Percentiles rank a stretch among this genome's conserved stretches.
Conservation (phyloP, 192 early-diverging fungal species). For the Lobulomyces angularis region DNA sequence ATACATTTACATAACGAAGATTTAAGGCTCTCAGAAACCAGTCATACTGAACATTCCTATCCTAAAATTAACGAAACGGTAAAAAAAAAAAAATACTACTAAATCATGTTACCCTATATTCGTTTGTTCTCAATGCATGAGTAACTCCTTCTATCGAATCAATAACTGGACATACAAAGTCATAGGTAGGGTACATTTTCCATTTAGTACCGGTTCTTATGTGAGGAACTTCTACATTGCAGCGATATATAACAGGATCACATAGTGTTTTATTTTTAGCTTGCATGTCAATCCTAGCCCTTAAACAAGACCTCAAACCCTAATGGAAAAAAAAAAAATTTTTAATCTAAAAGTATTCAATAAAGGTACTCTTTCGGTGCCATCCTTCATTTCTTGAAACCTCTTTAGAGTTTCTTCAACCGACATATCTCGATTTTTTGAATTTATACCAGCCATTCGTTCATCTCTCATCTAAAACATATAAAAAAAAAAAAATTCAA, state of each 20-base stretch:
- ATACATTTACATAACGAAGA: conserved; percentile 80
- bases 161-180: conserved; percentile 93
- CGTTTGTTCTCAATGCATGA: conserved; percentile 91
- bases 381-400: conserved; percentile 87
- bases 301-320: conserved; percentile 70
- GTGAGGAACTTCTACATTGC: conserved; percentile 70
- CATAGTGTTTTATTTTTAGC: conserved; percentile 83
- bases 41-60: conserved; percentile 90
- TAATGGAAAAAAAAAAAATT: conserved; percentile 10
- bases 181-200: conserved; percentile 98
- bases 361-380: conserved; percentile 41
- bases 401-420: conserved; percentile 83
- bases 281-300: conserved; percentile 90
- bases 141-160: conserved; percentile 95
- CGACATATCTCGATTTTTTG: conserved; percentile 65
- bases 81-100: too few species aligned
- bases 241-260: conserved; percentile 94
- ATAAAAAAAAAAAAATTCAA: conserved; percentile 11
- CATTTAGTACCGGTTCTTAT: conserved; percentile 81
- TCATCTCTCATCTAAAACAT: conserved; percentile 64
- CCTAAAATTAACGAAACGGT: too few species aligned
- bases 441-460: conserved; percentile 70
- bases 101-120: too few species aligned
- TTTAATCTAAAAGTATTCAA: conserved; percentile 4
- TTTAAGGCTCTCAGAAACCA: conserved; percentile 86